These are phyloP conservation scores for Thuja plicata DNA, from an alignment of 83 land plant species.

Conservation along the genomic window DNA sequence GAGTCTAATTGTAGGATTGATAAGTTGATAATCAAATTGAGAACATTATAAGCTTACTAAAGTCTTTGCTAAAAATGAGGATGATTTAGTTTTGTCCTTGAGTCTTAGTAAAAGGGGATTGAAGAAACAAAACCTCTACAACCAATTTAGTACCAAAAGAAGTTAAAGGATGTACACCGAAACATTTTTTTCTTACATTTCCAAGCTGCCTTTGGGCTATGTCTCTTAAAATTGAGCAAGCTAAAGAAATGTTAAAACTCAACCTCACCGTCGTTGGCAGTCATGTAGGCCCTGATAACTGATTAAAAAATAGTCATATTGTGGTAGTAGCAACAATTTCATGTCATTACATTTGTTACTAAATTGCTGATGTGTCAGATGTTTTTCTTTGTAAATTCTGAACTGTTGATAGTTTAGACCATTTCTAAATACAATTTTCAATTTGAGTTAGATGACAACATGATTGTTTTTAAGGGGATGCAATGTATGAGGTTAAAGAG, in stretches of 20 bases:
- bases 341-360: neutral
- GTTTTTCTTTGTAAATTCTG: neutral
- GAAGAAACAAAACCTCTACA: neutral
- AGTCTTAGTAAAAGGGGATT: neutral
- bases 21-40: neutral
- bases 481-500: neutral
- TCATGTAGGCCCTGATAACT: neutral
- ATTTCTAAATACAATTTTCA: neutral
- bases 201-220: neutral
- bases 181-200: neutral
- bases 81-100: neutral
- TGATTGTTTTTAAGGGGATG: neutral
- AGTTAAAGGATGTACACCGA: neutral
- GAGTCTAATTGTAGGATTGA: neutral
- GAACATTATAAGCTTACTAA: neutral
- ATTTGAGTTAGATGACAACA: neutral
- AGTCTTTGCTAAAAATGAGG: neutral
- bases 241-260: neutral
- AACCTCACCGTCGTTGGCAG: neutral
- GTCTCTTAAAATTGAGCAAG: neutral
- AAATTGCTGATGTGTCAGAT: neutral
- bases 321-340: neutral
- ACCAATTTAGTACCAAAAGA: neutral
- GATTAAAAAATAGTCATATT: neutral
- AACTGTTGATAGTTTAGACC: neutral